Base-by-base conservation (phyloP, 1,284 basidiomycete species). In the Ustilago trichophora region DNA sequence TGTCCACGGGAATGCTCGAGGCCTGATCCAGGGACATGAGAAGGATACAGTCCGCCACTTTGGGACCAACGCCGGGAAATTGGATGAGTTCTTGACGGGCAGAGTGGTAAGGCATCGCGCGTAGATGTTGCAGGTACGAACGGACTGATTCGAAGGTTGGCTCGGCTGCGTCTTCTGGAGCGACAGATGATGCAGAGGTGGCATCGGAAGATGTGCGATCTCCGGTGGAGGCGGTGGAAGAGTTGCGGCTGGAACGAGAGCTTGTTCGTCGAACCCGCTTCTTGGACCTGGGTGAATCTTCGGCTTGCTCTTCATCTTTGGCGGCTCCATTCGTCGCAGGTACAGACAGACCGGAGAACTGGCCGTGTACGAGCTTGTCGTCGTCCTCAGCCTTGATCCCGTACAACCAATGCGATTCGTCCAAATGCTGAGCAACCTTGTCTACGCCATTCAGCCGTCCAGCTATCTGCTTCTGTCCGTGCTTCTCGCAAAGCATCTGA, bases 21-120 rank as follows among this genome's bases (percentile, higher is more conserved):
- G 68, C 56, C 37, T 96, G 93, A 82, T 97, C 92, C 51, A 98
- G 82, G 71, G 92, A 93, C 91, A 98, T 98, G 21, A 99, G 84
- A 48, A 97, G 83, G 27, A 98, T 86, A 78, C 96, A 99, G 79
- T 81, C 79, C 6, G 78, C 78, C 6, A 81, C 79, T 82, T 99
- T 99, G 29, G 93, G 87, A 1, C 96, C 96, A 0, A 99, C 92
- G 0, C 96, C 96, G 37, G 91, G 72, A 9, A 87, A 67, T 93
- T 88, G 75, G 86, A 96, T 83, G 18, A 99, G 85, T 65, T 90
- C 87, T 29, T 86, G 85, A 54, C 93, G 85, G 15, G 91, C 92
- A 21, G 86, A 85, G 0, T 79, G 73, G 3, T 90, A 90, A 18
- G 80, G 76, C 59, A 82, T 60, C 1, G 75, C 74, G 51, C 91